Base-by-base conservation (phyloP, 345 rosid species). In the Geranium rotundifolium region DNA sequence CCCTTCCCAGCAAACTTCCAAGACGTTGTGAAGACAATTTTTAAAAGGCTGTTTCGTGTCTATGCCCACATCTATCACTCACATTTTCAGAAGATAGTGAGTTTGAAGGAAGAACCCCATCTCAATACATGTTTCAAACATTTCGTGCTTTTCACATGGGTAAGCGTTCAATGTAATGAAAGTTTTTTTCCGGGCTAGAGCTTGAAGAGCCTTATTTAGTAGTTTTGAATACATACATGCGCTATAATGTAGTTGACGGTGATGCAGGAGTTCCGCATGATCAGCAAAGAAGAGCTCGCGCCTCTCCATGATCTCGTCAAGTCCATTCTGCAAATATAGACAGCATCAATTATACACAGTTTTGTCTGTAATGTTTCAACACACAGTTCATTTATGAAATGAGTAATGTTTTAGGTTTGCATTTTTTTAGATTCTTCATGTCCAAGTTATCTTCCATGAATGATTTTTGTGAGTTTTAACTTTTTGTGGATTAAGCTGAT, bases 51-150 rank as follows among this genome's bases (percentile, higher is more conserved):
- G 70, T 86, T 86, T 70, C 78, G 87, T 2, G 89, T 84, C 10
- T 86, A 84, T 57, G 87, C 92, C 4, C 92, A 86, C 66, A 84
- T 86, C 50, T 86, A 84, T 65, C 92, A 83, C 76, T 82, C 86
- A 2, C 89, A 86, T 63, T 86, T 86, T 62, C 87, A 81, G 76
- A 81, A 82, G 75, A 86, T 86, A 60, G 89, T 86, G 67, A 78
- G 69, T 59, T 62, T 86, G 66, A 81, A 84, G 71, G 92, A 86
- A 63, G 92, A 82, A 77, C 89, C 92, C 68, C 92, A 86, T 73
- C 76, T 86, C 34, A 86, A 86, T 55, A 86, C 92, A 49, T 82
- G 92, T 80, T 86, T 86, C 63, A 84, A 84, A 56, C 89, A 86
- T 77, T 86, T 86, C 46, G 77, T 86, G 57, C 73, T 86, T 50